A percentile compares a stretch with the other conserved stretches of the same genome.
Conservation (phyloP, 208 protist species). For the Herpetomonas tarakana region DNA sequence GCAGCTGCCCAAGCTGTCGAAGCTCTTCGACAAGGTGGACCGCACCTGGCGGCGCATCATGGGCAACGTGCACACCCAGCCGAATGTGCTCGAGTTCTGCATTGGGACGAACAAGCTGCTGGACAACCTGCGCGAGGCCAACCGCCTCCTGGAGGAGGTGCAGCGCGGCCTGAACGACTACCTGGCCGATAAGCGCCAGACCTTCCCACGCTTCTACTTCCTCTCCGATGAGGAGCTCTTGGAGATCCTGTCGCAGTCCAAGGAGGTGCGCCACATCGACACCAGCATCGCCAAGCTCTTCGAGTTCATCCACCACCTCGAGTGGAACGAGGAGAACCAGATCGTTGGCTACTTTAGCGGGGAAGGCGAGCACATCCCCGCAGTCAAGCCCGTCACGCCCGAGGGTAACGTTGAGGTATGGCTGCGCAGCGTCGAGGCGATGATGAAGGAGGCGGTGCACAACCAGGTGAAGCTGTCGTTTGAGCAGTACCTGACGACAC, state of each 20-base stretch:
- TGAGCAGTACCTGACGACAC: constrained; percentile 57
- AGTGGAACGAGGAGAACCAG: constrained; percentile 67
- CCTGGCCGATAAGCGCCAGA: constrained; percentile 94
- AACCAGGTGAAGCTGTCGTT: constrained; percentile 67
- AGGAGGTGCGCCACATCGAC: constrained; percentile 95
- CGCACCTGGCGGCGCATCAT: constrained; percentile 94
- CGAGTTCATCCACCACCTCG: constrained; percentile 90
- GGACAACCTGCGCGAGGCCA: constrained; percentile 92
- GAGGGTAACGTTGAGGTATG: constrained; percentile 96
- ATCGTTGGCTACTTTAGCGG: constrained; percentile 93
- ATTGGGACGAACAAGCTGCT: constrained; percentile 93
- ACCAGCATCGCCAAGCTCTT: constrained; percentile 95
- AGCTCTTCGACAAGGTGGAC: constrained; percentile 96
- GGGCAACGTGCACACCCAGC: constrained; percentile 75
- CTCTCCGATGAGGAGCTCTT: constrained; percentile 93
- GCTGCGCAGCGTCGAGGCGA: constrained; percentile 92
- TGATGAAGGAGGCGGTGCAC: constrained; percentile 92
- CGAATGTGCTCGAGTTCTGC: constrained; percentile 93
- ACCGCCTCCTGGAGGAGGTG: constrained; percentile 94
- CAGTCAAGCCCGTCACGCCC: constrained; percentile 78
- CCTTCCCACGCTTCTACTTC: constrained; percentile 95
- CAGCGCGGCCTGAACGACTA: constrained; percentile 98
- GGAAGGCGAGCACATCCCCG: constrained; percentile 92
- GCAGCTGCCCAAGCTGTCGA: constrained; percentile 93
- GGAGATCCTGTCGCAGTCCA: constrained; percentile 96